Evolutionary conservation across 2,329 filamentous ascomycete genomes (phyloP), one percentile per base, ranked within the genome.

Genomic region (Phialophora chinensis): DNA sequence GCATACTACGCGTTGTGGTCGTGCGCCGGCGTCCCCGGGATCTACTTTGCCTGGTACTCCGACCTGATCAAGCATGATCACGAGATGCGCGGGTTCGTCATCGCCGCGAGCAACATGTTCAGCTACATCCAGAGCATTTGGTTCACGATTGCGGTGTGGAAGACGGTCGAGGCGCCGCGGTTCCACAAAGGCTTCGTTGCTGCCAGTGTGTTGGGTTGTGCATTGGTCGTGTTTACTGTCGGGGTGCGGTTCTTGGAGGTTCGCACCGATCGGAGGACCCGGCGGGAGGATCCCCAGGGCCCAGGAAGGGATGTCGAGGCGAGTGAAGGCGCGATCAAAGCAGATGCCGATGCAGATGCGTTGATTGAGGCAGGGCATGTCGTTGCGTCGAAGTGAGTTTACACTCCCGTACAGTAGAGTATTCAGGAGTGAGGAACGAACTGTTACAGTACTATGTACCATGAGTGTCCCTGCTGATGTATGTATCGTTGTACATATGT

Each of bases 11-110:
- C 68, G n/a, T 49, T 54, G 11, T 67, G 33, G n/a, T 25, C 38
- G 7, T 47, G 53, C 17, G 59, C 55, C 14, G 65, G 68, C 5
- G 60, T 65, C 10, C 65, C 68, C 6, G 65, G 59, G 20, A 68
- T 66, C 35, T 67, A 66, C 38, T 67, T 58, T 54, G 59, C 68
- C 3, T 69, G 66, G 65, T 69, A 64, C 25, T 42, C 61, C 10
- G 64, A 66, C 42, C 47, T 69, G 61, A 69, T 69, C 6, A 55
- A 63, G 17, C 67, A 66, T 27, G 63, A 69, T 23, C 67, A 69
- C 38, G 63, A 66, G 33, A 66, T 69, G 63, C 50, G 67, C 31
- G 67, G 67, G 5, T 69, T 69, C 31, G 14, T 69, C n/a, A 60
- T 69, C 25, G 63, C 63, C 12, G 12, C n/a, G 17, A 66, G 63